Base-by-base conservation (phyloP, 2,329 filamentous ascomycete species). In the Nannizziopsis barbatae region DNA sequence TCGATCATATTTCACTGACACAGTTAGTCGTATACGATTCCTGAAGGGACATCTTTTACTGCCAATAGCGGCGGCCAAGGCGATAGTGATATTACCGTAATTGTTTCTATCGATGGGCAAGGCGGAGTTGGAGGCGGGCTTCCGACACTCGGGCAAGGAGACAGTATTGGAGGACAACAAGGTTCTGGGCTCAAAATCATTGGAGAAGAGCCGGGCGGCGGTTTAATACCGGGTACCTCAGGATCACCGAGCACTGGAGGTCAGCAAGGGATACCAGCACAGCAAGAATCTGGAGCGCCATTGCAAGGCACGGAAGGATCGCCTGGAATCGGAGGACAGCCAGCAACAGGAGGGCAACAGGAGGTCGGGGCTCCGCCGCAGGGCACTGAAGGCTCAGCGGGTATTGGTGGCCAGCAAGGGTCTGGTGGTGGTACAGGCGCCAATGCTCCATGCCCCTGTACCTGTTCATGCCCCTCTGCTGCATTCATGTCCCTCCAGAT, bases 21-120 rank as follows among this genome's bases (percentile, higher is more conserved):
- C 15, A 6, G 7, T 1, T 11, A 47, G 45, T 22, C 45, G 30
- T 42, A 47, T 11, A 35, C 38, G 35, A 14, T 47, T 18, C 45
- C 45, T 2, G 45, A 30, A 1, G 45, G 39, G 6, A 42, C 38
- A 8, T 47, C 45, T 15, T 37, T 42, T 36, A 27, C 30, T 6
- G 17, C 45, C 18, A 10, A 42, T 14, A 42, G 45, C 20, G 39
- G 39, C 8, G 32, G 37, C 7, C 38, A 42, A 15, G 38, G 45
- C 1, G 17, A 37, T 37, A 27, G 32, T 30, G 45, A 40, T 6
- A 33, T 47, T 42, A 47, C 45, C 17, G 45, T 47, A 14, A 22
- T 47, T 30, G 45, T 47, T 8, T 47, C 45, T 7, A 36, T 49
- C n/a, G 47, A 49, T 15, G 30, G 20, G 15, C 38, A 42, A 8